These are phyloP conservation scores for Ustilago bromivora DNA, from an alignment of 1,284 basidiomycete genomes.

Conservation along the genomic window DNA sequence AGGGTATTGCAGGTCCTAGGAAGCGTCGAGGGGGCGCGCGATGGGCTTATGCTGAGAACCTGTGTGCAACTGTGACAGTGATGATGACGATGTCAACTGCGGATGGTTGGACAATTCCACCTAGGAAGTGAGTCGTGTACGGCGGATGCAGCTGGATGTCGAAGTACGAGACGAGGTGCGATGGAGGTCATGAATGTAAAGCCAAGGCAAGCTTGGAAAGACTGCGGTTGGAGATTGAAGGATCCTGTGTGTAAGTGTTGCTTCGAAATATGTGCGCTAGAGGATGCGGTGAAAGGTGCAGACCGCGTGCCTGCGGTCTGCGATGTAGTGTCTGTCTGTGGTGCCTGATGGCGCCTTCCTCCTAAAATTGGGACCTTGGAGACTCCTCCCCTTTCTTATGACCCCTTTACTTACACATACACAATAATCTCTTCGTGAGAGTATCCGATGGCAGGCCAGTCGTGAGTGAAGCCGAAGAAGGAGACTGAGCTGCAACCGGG, in stretches of 20 bases:
- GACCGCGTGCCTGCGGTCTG: conserved; percentile 15
- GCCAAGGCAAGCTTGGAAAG: not conserved
- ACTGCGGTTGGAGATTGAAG: not conserved
- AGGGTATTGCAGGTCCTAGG: too few relatives aligned
- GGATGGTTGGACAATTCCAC: not conserved
- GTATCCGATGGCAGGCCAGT: conserved; percentile 5
- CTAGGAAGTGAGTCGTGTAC: not conserved
- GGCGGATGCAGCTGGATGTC: not conserved
- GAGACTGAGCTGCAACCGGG: conserved; percentile 4
- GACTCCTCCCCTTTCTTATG: not conserved
- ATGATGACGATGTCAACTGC: not conserved
- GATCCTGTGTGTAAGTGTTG: conserved; percentile 1
- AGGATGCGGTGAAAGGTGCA: not conserved
- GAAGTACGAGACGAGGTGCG: not conserved
- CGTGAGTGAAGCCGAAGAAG: not conserved
- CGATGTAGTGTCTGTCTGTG: not conserved
- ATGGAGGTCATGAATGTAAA: not conserved
- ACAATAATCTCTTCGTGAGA: not conserved
- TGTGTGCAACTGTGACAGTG: not conserved
- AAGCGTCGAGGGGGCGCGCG: too few relatives aligned
- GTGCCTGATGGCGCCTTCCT: not conserved
- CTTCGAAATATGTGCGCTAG: not conserved
- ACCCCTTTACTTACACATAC: not conserved
- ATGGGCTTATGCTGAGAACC: too few relatives aligned
- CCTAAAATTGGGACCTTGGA: not conserved